These are phyloP conservation scores for Mortierella alpina DNA, from an alignment of 192 early-diverging fungal species.

Conservation along the genomic window DNA sequence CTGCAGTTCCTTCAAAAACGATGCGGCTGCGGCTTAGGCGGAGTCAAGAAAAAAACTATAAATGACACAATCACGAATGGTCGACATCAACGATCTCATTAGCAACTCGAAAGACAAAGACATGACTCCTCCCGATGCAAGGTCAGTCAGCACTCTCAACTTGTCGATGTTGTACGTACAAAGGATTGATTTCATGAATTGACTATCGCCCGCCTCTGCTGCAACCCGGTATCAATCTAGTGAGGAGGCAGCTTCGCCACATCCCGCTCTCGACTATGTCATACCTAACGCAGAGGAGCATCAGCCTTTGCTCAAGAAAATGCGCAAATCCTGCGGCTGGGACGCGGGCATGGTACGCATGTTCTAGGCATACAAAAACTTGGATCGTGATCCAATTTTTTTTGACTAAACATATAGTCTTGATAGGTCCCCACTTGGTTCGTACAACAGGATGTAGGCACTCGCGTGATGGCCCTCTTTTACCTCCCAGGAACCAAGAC, in stretches of 20 bases:
- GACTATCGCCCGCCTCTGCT: too few species aligned
- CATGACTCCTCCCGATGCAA: too few species aligned
- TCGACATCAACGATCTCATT: too few species aligned
- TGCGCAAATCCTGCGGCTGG: slow-evolving; percentile 53
- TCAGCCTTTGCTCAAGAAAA: slow-evolving; percentile 12
- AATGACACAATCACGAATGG: too few species aligned
- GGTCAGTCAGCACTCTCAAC: too few species aligned
- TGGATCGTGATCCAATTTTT: background rate
- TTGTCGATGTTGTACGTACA: too few species aligned
- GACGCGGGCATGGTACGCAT: slow-evolving; percentile 26
- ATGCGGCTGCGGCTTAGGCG: too few species aligned
- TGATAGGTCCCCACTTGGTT: slow-evolving; percentile 43
- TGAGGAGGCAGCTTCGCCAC: background rate
- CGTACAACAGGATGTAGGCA: slow-evolving; percentile 33
- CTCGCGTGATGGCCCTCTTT: slow-evolving; percentile 40
- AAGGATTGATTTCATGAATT: too few species aligned
- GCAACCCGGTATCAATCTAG: too few species aligned
- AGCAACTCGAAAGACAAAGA: too few species aligned
- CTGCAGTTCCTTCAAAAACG: too few species aligned
- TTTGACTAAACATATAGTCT: background rate
- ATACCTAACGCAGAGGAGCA: slow-evolving; percentile 47
- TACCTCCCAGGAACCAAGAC: slow-evolving; percentile 34
- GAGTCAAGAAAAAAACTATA: too few species aligned
- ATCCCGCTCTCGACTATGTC: slow-evolving; percentile 30
- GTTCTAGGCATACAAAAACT: background rate